A percentile compares a stretch with the other conserved stretches of the same genome.
These are phyloP conservation scores for Leccinum fibrillosum DNA, from an alignment of 768 basidiomycete species.

Conservation along the genomic window DNA sequence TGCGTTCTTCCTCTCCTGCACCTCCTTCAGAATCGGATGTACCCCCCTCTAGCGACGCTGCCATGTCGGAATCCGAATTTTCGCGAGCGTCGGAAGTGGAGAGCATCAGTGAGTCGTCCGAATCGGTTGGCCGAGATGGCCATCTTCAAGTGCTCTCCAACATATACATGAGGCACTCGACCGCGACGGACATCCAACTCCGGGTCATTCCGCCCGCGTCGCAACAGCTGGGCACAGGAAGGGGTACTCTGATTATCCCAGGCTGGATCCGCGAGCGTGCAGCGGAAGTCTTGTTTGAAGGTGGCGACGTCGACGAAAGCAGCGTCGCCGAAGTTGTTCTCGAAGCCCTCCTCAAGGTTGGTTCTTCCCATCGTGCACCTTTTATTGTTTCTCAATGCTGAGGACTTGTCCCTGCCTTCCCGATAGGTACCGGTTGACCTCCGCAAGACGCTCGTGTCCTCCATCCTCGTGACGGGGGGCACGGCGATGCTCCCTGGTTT, in stretches of 20 bases:
- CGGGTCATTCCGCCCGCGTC: slow-evolving; percentile 62
- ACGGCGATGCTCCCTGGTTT: slow-evolving; percentile 92
- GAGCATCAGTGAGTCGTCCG: slow-evolving; percentile 44
- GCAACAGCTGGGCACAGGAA: slow-evolving; percentile 68
- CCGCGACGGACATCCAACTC: slow-evolving; percentile 70
- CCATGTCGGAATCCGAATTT: slow-evolving; percentile 68
- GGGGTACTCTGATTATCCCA: slow-evolving; percentile 79
- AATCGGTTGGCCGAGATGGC: not conserved
- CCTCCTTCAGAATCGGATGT: slow-evolving; percentile 38
- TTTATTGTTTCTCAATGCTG: not conserved
- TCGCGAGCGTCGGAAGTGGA: slow-evolving; percentile 50
- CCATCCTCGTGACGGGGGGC: slow-evolving; percentile 85
- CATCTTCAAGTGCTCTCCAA: slow-evolving; percentile 24
- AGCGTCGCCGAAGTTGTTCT: slow-evolving; percentile 82
- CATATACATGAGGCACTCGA: slow-evolving; percentile 44
- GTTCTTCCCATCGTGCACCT: not conserved
- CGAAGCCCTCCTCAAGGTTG: slow-evolving; percentile 71
- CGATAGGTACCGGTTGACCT: slow-evolving; percentile 87
- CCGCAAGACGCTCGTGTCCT: slow-evolving; percentile 76
- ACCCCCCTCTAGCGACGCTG: slow-evolving; percentile 48
- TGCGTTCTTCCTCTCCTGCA: slow-evolving; percentile 31
- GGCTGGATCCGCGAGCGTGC: slow-evolving; percentile 95
- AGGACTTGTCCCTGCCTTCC: not conserved
- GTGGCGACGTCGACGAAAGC: slow-evolving; percentile 83
- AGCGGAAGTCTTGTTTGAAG: slow-evolving; percentile 87